These are phyloP conservation scores for Cadophora sp. DNA, from an alignment of 2,329 filamentous ascomycete species.

Conservation along the genomic window DNA sequence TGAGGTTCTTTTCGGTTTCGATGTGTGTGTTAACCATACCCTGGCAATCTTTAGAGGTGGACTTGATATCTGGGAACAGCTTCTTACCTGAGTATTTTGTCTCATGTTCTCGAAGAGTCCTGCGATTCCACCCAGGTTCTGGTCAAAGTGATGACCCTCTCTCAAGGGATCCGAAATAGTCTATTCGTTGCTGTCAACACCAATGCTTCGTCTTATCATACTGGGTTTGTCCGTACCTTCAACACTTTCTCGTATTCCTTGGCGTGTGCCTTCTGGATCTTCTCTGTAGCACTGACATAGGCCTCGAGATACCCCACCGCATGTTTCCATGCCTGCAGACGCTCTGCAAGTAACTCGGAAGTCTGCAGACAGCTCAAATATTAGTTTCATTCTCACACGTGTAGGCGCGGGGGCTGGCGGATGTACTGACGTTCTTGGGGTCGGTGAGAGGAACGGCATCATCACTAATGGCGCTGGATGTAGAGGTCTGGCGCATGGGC, in stretches of 20 bases:
- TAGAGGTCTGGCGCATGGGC: slow-evolving; percentile 39
- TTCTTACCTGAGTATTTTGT: slow-evolving; percentile 77
- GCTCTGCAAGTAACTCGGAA: slow-evolving; percentile 81
- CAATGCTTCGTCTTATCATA: background rate
- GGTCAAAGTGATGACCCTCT: slow-evolving; percentile 93
- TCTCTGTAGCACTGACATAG: slow-evolving; percentile 85
- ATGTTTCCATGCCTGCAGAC: slow-evolving; percentile 95
- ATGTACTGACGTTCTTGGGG: slow-evolving; percentile 41
- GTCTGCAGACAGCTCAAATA: slow-evolving; percentile 59
- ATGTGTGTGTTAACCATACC: slow-evolving; percentile 86
- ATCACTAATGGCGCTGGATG: slow-evolving; percentile 38
- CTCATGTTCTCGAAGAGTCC: slow-evolving; percentile 95
- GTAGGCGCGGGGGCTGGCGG: background rate
- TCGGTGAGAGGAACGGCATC: slow-evolving; percentile 41
- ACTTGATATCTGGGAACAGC: background rate
- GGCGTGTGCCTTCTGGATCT: slow-evolving; percentile 80
- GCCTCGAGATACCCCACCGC: slow-evolving; percentile 90
- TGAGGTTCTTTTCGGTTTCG: slow-evolving; percentile 91
- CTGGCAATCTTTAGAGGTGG: slow-evolving; percentile 48
- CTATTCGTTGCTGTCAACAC: slow-evolving; percentile 49
- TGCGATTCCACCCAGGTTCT: slow-evolving; percentile 83
- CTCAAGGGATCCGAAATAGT: slow-evolving; percentile 84
- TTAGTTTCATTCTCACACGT: slow-evolving; percentile 19
- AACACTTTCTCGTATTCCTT: slow-evolving; percentile 96
- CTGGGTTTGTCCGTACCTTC: slow-evolving; percentile 63